A percentile compares a stretch with the other conserved stretches of the same genome.
phyloP scores from a whole-genome alignment of 2,329 filamentous ascomycete species.

The Penicillium sp. region DNA sequence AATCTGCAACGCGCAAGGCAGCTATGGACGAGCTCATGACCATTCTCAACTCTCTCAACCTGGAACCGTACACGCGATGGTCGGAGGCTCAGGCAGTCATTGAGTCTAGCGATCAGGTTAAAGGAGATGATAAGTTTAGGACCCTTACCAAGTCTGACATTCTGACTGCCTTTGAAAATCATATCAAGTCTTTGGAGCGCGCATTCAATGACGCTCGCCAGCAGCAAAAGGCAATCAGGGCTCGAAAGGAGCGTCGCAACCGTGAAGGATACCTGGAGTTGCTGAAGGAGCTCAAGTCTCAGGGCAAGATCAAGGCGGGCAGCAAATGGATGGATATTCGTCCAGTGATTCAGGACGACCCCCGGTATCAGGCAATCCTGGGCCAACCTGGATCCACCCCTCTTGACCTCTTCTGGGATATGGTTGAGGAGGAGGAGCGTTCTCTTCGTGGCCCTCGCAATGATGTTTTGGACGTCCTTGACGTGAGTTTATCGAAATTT shows the following conservation, averaged over 20 bases:
- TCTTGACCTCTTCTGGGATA: slow-evolving; percentile 93
- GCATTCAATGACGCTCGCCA: slow-evolving; percentile 89
- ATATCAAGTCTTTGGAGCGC: slow-evolving; percentile 90
- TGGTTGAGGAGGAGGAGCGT: slow-evolving; percentile 89
- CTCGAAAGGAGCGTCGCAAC: slow-evolving; percentile 78
- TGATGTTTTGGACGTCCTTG: slow-evolving; percentile 82
- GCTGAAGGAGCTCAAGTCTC: slow-evolving; percentile 70
- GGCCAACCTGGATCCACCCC: slow-evolving; percentile 83
- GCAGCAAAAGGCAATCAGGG: slow-evolving; percentile 78
- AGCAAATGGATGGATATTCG: slow-evolving; percentile 86
- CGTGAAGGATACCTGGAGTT: slow-evolving; percentile 79
- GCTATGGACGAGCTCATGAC: slow-evolving; percentile 82
- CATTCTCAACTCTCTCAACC: slow-evolving; percentile 74
- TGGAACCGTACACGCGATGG: slow-evolving; percentile 96
- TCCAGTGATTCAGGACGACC: slow-evolving; percentile 73
- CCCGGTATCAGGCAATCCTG: slow-evolving; percentile 79
- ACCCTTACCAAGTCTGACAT: slow-evolving; percentile 85
- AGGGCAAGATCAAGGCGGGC: slow-evolving; percentile 83
- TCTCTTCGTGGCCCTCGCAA: slow-evolving; percentile 79
- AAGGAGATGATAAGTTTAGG: slow-evolving; percentile 81
- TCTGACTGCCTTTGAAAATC: slow-evolving; percentile 88
- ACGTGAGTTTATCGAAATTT: slow-evolving; percentile 60
- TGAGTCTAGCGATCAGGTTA: slow-evolving; percentile 73
- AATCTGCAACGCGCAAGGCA: slow-evolving; percentile 70
- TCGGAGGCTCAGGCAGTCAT: slow-evolving; percentile 83